phyloP scores from a whole-genome alignment of 148 eudicot genomes.

The Pharnaceum exiguum region DNA sequence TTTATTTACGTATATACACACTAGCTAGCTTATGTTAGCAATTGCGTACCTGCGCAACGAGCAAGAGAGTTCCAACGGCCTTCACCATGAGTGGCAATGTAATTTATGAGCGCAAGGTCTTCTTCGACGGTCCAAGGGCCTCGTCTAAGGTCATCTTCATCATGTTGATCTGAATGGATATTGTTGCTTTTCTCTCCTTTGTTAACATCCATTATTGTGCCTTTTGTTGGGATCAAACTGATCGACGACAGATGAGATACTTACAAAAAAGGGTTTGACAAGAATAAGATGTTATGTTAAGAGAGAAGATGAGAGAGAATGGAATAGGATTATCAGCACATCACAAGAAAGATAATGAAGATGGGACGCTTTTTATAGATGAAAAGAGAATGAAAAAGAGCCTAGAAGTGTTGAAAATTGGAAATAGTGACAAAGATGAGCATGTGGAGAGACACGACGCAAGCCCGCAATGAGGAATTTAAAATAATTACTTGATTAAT shows the following conservation, averaged over 20 bases:
- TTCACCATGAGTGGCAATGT: conserved; percentile 73
- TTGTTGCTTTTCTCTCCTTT: conserved; percentile 5
- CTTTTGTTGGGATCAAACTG: no score
- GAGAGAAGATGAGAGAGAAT: conserved; percentile 20
- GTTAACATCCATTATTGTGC: conserved; percentile 26
- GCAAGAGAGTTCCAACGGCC: conserved; percentile 97
- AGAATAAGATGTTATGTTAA: not conserved
- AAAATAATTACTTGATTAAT: not conserved
- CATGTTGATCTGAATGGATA: conserved; percentile 2
- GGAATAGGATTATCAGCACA: conserved; percentile 16
- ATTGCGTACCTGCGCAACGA: conserved; percentile 57
- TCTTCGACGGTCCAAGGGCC: conserved; percentile 97
- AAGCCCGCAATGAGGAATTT: conserved; percentile 65
- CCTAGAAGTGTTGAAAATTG: conserved; percentile 10
- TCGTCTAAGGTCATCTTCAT: conserved; percentile 57
- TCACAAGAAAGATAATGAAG: conserved; percentile 26
- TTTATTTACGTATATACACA: no score
- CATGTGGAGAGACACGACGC: conserved; percentile 70
- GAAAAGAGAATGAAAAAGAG: not conserved
- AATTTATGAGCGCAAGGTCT: conserved; percentile 71
- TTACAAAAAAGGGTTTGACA: not conserved
- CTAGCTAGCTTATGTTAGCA: no score
- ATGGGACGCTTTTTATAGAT: conserved; percentile 53
- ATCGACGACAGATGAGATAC: conserved; percentile 12
- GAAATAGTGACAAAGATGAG: conserved; percentile 32